Evolutionary conservation across 1,139 yeast species (phyloP).

Genomic region (Saccharomyces pastorianus): DNA sequence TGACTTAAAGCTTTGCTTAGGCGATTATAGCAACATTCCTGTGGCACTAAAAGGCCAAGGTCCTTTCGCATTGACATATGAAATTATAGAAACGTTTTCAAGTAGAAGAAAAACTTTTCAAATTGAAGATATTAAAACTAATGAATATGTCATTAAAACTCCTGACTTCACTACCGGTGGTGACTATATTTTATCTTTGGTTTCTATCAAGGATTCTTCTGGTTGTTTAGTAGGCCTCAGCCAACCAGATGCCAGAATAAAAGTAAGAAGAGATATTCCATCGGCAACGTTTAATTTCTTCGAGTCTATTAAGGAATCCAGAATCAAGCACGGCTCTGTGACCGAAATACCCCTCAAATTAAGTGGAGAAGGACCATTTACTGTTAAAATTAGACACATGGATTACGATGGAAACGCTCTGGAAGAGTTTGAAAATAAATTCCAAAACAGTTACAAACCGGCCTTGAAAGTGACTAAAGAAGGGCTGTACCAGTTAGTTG

Average conservation of each 20-base stretch:
- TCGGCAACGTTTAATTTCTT: slow-evolving; percentile 39
- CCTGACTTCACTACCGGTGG: slow-evolving; percentile 61
- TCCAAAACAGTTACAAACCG: slow-evolving; percentile 36
- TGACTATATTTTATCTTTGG: slow-evolving; percentile 52
- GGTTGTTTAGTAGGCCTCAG: slow-evolving; percentile 66
- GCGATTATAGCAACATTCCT: slow-evolving; percentile 42
- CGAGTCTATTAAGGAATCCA: slow-evolving; percentile 29
- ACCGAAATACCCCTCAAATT: slow-evolving; percentile 52
- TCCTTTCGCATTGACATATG: slow-evolving; percentile 69
- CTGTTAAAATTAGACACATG: slow-evolving; percentile 37
- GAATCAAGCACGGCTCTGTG: slow-evolving; percentile 54
- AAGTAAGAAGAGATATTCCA: slow-evolving; percentile 64
- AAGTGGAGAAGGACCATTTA: slow-evolving; percentile 44
- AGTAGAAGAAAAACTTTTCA: slow-evolving; percentile 38
- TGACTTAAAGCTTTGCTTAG: slow-evolving; percentile 38
- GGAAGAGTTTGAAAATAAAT: slow-evolving; percentile 23
- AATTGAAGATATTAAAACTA: slow-evolving; percentile 38
- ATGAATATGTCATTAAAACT: slow-evolving; percentile 40
- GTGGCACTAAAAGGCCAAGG: slow-evolving; percentile 64
- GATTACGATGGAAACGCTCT: slow-evolving; percentile 29
- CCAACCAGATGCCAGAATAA: slow-evolving; percentile 49
- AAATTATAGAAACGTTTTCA: slow-evolving; percentile 47
- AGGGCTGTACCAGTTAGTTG: slow-evolving; percentile 56
- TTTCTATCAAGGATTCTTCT: slow-evolving; percentile 60
- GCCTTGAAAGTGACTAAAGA: slow-evolving; percentile 41